Conservation (phyloP, 345 rosid species). For the Camelina neglecta region DNA sequence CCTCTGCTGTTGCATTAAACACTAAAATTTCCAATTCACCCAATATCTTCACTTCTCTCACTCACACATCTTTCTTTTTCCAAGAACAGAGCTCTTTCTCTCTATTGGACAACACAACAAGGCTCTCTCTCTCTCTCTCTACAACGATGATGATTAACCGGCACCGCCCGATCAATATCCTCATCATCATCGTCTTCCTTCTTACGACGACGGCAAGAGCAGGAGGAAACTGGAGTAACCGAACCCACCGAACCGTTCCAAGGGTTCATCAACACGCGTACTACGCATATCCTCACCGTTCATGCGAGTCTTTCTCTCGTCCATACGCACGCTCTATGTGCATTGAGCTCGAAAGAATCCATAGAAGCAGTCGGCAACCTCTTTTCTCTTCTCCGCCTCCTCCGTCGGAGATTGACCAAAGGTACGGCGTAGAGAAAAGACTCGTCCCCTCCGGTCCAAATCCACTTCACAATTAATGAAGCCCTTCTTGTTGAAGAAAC, state of each 20-base stretch:
- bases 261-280: constrained; percentile 39
- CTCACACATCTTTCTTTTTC: constrained; percentile 22
- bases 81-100: constrained; percentile 7
- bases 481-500: not conserved
- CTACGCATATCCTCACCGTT: constrained; percentile 42
- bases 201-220: constrained; percentile 2
- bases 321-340: constrained; percentile 47
- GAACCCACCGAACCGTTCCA: not conserved
- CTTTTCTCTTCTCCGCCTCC: constrained; percentile 37
- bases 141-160: constrained; percentile 30
- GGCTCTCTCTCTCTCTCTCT: not conserved
- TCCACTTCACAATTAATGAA: constrained; percentile 75
- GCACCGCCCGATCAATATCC: constrained; percentile 18
- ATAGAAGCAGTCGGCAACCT: constrained; percentile 35
- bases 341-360: constrained; percentile 47
- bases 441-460: constrained; percentile 94
- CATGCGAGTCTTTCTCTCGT: constrained; percentile 45
- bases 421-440: constrained; percentile 81
- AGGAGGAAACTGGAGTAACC: constrained; percentile 9
- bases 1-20: constrained; percentile 39
- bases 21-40: constrained; percentile 28
- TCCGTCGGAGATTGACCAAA: constrained; percentile 66
- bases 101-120: no score
- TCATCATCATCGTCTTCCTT: constrained; percentile 34
- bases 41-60: constrained; percentile 25